A percentile compares a stretch with the other conserved stretches of the same genome.
Evolutionary conservation across 176 grass and related monocot species (phyloP).

Genomic region (Bonia amplexicaulis): DNA sequence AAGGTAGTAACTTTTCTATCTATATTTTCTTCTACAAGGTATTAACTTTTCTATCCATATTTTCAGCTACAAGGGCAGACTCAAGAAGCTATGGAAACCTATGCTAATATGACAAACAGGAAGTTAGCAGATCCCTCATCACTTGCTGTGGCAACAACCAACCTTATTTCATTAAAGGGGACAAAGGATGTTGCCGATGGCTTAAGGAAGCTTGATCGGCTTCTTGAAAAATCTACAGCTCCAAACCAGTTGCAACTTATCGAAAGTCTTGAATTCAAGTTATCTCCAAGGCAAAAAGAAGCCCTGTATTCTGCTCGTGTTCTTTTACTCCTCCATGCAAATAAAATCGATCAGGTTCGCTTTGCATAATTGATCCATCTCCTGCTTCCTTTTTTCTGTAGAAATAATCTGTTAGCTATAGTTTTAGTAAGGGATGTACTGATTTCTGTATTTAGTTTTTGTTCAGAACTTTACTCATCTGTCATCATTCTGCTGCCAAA

Average conservation of each 20-base stretch:
- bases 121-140: slow-evolving; percentile 56
- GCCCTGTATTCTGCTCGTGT: slow-evolving; percentile 64
- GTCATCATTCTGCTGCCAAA: background rate
- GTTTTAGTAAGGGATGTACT: background rate
- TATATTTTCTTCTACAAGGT: slow-evolving; percentile 48
- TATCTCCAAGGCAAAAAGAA: slow-evolving; percentile 72
- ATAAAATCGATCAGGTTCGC: slow-evolving; percentile 79
- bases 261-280: slow-evolving; percentile 67
- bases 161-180: slow-evolving; percentile 76
- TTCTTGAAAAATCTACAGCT: slow-evolving; percentile 62
- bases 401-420: background rate
- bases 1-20: slow-evolving; percentile 28
- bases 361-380: background rate
- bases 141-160: slow-evolving; percentile 74
- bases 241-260: slow-evolving; percentile 62
- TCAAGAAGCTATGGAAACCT: slow-evolving; percentile 77
- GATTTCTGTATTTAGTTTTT: background rate
- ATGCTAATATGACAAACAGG: slow-evolving; percentile 51
- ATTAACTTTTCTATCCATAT: background rate
- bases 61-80: slow-evolving; percentile 78
- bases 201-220: slow-evolving; percentile 63
- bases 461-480: background rate
- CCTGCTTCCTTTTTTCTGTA: background rate
- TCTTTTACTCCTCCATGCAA: slow-evolving; percentile 81
- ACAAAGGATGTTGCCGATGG: slow-evolving; percentile 77